A percentile compares a stretch with the other conserved stretches of the same genome.
These are phyloP conservation scores for Suillus bovinus DNA, from an alignment of 768 basidiomycete genomes.

Conservation along the genomic window DNA sequence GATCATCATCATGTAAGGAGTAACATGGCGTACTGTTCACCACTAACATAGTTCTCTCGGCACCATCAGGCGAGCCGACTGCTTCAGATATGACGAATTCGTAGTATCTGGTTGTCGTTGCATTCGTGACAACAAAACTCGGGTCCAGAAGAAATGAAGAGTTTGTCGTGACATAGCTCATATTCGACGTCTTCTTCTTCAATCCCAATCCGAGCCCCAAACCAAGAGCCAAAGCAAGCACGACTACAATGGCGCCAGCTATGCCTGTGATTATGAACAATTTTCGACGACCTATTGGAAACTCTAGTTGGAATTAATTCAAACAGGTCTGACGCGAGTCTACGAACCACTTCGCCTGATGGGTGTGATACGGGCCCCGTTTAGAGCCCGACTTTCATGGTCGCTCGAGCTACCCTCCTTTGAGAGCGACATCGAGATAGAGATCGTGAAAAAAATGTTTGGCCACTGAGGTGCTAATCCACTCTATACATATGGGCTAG, in stretches of 20 bases:
- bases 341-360: slow-evolving; percentile 6
- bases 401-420: slow-evolving; percentile 12
- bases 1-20: background rate
- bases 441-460: slow-evolving; percentile 3
- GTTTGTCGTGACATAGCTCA: slow-evolving; percentile 23
- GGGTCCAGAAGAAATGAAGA: slow-evolving; percentile 31
- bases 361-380: background rate
- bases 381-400: slow-evolving; percentile 5
- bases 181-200: slow-evolving; percentile 19
- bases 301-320: background rate
- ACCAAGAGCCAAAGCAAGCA: slow-evolving; percentile 28
- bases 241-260: slow-evolving; percentile 12
- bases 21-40: slow-evolving; percentile 40
- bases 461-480: background rate
- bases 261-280: slow-evolving; percentile 18
- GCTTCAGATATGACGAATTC: slow-evolving; percentile 43
- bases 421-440: slow-evolving; percentile 3
- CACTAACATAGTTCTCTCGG: slow-evolving; percentile 43
- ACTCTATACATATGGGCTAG: slow-evolving; percentile 1
- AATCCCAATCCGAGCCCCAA: slow-evolving; percentile 31
- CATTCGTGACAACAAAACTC: slow-evolving; percentile 25
- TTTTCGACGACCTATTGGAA: slow-evolving; percentile 21
- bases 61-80: slow-evolving; percentile 42
- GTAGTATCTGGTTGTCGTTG: slow-evolving; percentile 42
- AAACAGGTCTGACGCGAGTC: background rate